A percentile compares a stretch with the other conserved stretches of the same genome.
Conservation (phyloP, 129 eudicot genomes). For the Sambucus nigra region DNA sequence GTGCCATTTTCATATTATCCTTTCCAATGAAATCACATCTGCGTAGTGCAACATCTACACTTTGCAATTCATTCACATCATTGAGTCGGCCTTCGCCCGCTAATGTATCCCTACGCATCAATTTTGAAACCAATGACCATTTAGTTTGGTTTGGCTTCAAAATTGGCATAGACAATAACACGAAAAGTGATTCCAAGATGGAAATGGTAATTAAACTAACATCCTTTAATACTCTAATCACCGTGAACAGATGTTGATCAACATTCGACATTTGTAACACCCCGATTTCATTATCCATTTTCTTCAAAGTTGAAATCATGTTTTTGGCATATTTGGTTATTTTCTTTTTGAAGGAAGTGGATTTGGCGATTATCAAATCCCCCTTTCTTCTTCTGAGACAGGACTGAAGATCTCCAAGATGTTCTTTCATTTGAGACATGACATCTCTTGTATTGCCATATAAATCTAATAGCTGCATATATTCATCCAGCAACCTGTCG, state of each 20-base stretch:
- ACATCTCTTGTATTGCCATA: conserved; percentile 24
- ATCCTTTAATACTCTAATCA: conserved; percentile 20
- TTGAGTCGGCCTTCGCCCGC: conserved; percentile 16
- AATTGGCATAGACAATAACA: conserved; percentile 10
- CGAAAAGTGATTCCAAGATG: conserved; percentile 19
- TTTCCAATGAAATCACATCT: not conserved
- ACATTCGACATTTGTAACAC: not conserved
- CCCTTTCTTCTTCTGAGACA: conserved; percentile 21
- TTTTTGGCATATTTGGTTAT: conserved; percentile 22
- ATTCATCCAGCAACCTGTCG: conserved; percentile 19
- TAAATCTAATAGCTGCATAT: conserved; percentile 25
- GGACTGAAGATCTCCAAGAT: conserved; percentile 19
- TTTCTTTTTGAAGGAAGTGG: conserved; percentile 18
- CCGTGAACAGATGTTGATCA: conserved; percentile 13
- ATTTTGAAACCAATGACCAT: conserved; percentile 26
- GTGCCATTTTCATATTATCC: conserved; percentile 1
- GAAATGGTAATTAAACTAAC: conserved; percentile 21
- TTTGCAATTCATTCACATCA: conserved; percentile 13
- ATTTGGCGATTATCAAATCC: conserved; percentile 11
- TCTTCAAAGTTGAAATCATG: conserved; percentile 16
- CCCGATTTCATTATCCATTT: conserved; percentile 3
- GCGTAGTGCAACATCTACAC: conserved; percentile 15
- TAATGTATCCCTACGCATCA: conserved; percentile 19
- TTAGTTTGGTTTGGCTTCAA: conserved; percentile 14
- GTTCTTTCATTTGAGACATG: conserved; percentile 19